These are phyloP conservation scores for Gossypium laxum DNA, from an alignment of 441 rosid species.

Conservation along the genomic window DNA sequence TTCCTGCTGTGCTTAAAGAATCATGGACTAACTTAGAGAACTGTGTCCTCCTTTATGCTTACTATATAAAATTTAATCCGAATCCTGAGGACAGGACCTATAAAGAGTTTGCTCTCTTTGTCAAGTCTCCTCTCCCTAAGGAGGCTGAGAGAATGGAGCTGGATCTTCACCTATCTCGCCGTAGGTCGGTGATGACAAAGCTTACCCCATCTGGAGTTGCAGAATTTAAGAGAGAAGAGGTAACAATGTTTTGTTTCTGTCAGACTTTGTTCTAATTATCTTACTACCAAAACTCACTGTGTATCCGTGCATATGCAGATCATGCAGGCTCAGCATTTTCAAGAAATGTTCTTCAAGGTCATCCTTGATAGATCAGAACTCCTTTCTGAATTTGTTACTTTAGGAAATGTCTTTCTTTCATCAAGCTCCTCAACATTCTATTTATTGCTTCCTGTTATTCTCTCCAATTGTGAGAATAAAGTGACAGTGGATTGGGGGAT, in stretches of 20 bases:
- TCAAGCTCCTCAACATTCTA: constrained; percentile 50
- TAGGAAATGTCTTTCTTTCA: constrained; percentile 36
- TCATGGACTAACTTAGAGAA: constrained; percentile 40
- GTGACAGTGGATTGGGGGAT: constrained; percentile 60
- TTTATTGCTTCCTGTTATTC: constrained; percentile 68
- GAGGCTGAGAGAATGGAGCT: constrained; percentile 72
- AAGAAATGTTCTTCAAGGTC: constrained; percentile 73
- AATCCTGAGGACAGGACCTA: constrained; percentile 73
- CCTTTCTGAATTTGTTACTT: constrained; percentile 39
- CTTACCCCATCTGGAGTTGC: constrained; percentile 42
- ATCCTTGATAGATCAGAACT: constrained; percentile 62
- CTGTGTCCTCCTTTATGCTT: constrained; percentile 40
- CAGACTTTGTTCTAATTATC: constrained; percentile 13
- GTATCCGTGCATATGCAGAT: constrained; percentile 42
- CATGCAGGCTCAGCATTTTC: constrained; percentile 52
- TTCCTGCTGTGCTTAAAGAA: constrained; percentile 54
- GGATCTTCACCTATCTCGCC: constrained; percentile 81
- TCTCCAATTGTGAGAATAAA: constrained; percentile 22
- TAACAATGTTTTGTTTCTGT: constrained; percentile 18
- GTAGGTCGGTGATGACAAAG: constrained; percentile 62
- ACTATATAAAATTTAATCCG: constrained; percentile 58
- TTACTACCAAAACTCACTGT: constrained; percentile 10
- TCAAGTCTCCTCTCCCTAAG: constrained; percentile 60
- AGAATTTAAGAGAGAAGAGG: constrained; percentile 53
- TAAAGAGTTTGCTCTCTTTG: constrained; percentile 68